Percentiles rank a stretch among this genome's conserved stretches.
These are phyloP conservation scores for Boletus sp. DNA, from an alignment of 768 basidiomycete genomes.

Conservation along the genomic window DNA sequence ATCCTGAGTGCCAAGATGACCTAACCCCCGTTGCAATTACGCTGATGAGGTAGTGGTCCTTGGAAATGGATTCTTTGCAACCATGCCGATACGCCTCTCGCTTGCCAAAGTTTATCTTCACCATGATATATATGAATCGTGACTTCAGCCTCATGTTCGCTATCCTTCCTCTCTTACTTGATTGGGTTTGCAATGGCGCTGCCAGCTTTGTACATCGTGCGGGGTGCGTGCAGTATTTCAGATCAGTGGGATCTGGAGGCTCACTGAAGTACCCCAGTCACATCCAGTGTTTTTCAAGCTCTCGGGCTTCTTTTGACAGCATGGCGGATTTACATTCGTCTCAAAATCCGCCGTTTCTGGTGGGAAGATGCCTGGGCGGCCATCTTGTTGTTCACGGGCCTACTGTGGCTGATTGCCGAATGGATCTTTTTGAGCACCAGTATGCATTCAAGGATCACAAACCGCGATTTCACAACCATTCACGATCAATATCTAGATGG, in stretches of 20 bases:
- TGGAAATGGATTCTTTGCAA: background rate
- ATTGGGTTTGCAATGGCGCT: background rate
- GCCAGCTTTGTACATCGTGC: conserved; percentile 1
- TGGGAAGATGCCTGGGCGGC: conserved; percentile 22
- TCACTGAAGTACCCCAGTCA: conserved; percentile 4
- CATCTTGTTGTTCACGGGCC: conserved; percentile 7
- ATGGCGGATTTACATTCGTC: conserved; percentile 20
- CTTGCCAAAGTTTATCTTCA: conserved; percentile 4
- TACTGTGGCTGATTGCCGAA: conserved; percentile 8
- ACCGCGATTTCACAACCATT: background rate
- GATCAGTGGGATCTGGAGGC: background rate
- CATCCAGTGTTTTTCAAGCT: conserved; percentile 8
- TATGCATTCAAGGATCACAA: background rate
- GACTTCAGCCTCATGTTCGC: background rate
- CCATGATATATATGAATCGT: background rate
- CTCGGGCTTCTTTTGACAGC: conserved; percentile 15
- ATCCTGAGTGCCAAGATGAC: background rate
- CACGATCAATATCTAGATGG: conserved; percentile 2
- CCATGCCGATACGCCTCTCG: conserved; percentile 5
- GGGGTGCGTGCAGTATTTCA: conserved; percentile 1
- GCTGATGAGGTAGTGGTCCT: background rate
- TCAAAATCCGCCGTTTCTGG: conserved; percentile 17
- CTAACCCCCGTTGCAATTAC: background rate
- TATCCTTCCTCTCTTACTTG: background rate
- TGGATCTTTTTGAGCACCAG: conserved; percentile 10